phyloP scores from a whole-genome alignment of 2,329 filamentous ascomycete species.

The Aureobasidium subglaciale region DNA sequence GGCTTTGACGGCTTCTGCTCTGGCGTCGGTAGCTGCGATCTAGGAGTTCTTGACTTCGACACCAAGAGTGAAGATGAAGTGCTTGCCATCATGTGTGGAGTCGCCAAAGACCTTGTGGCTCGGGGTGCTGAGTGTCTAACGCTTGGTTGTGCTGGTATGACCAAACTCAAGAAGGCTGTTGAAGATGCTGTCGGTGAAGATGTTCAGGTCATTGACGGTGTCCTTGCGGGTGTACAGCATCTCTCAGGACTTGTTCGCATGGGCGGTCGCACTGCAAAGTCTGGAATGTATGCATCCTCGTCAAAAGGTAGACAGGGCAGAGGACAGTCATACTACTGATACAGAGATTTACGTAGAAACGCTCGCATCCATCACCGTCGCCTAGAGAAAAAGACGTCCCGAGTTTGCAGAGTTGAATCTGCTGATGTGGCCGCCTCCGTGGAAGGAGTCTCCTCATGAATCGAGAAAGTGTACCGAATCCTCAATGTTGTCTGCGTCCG shows the following conservation, averaged over 20 bases:
- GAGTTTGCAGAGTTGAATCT: too few species aligned
- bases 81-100: constrained; percentile 32
- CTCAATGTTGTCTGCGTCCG: too few species aligned
- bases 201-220: constrained; percentile 47
- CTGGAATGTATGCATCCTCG: constrained; percentile 37
- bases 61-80: constrained; percentile 34
- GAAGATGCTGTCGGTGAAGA: constrained; percentile 40
- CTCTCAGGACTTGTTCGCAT: constrained; percentile 40
- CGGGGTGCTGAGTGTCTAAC: constrained; percentile 38
- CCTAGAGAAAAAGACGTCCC: too few species aligned
- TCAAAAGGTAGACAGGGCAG: constrained; percentile 30
- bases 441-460: too few species aligned
- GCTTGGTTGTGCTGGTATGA: constrained; percentile 46
- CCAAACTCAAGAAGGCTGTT: constrained; percentile 39
- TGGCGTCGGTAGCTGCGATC: constrained; percentile 35
- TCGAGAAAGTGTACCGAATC: too few species aligned
- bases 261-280: constrained; percentile 40
- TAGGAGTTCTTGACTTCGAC: constrained; percentile 42
- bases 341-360: too few species aligned
- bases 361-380: too few species aligned
- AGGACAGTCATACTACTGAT: constrained; percentile 37
- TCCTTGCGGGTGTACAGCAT: constrained; percentile 42
- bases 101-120: constrained; percentile 34
- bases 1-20: constrained; percentile 38
- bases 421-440: too few species aligned